Base-by-base conservation (phyloP, 495 filamentous ascomycete species). In the Penicillium maclennaniae region DNA sequence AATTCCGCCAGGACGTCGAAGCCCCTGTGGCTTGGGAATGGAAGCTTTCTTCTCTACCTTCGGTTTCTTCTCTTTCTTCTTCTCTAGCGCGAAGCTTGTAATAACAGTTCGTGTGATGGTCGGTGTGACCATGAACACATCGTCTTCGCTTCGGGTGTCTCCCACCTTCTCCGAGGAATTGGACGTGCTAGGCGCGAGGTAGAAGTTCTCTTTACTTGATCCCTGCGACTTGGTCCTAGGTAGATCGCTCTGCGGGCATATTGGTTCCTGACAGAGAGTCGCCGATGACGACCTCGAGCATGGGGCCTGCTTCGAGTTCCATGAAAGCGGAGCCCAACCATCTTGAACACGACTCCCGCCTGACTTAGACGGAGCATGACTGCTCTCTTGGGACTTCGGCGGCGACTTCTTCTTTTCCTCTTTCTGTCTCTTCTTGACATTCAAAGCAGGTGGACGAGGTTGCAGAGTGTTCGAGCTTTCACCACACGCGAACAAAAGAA, bases 121-220 rank as follows among this genome's bases (percentile, higher is more conserved):
- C 67, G 72, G 71, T 70, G 68, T 78, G 72, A 68, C 76, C 69
- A 71, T 78, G 72, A 73, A 72, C 55, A 70, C 71, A 76, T 77
- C 67, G 67, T 74, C 68, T 8, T 62, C 64, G 12, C 53, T 45
- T 7, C 46, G 55, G n/a, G 25, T 48, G 27, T 61, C 63, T 23
- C 49, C 54, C 23, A 54, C 49, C 9, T 52, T 61, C 43, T 59
- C 60, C 19, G 55, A 42, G 37, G 43, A 37, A 16, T 45, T 54
- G 27, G 45, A 45, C 15, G 44, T 34, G 39, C 52, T 66, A 40
- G 36, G 42, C 27, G 40, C 45, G 28, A 58, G 49, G 12, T 50
- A 56, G 42, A 47, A 53, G 37, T 70, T 67, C 47, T 70, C 68
- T 52, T 72, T 72, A 45, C 54, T 47, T 41, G 52, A 58, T 23